Evolutionary conservation across 192 early-diverging fungal species (phyloP), one percentile per base, ranked within the genome.

Genomic region (Coemansia furcata): DNA sequence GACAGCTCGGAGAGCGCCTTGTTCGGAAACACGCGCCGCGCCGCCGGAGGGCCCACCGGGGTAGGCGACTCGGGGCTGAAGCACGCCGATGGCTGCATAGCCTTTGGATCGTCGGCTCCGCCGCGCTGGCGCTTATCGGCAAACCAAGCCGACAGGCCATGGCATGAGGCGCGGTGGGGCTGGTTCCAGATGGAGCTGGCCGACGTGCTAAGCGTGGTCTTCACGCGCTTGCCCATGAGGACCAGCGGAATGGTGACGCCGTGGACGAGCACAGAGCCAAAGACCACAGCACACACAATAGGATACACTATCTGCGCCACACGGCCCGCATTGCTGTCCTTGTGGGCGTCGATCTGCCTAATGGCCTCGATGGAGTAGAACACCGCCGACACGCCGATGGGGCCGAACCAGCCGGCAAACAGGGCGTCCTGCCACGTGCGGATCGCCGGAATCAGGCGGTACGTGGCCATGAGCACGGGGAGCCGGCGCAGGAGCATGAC

Each of bases 361-460:
- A 73, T 73, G 1, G 85, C 70, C 62, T 84, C 81, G 9, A 79
- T 72, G 10, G 81, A 68, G 65, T 90, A 91, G 52, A 82, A 91
- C 8, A 89, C 38, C 12, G 87, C 87, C 6, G 85, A 78, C 36
- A 88, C 89, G 12, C 91, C 92, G 54, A 97, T 91, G 6, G 94
- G 94, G 0, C 94, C 95, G 68, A 97, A 97, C 92, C 92, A 97
- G 10, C 94, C 94, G 10, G 87, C 88, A 72, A 94, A 94, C 4
- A 90, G 78, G 0, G 91, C 92, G 59, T 95, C 92, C 23, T 87
- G 86, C 71, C 86, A 88, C 1, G 82, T 91, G 21, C 82, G 85
- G 37, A 93, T 67, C 7, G 89, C 89, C 3, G 93, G 90, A 19
- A 93, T 88, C 6, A 89, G 64, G 8, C 71, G 83, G 43, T 92